Base-by-base conservation (phyloP, 768 basidiomycete species). In the Mycena indigotica region DNA sequence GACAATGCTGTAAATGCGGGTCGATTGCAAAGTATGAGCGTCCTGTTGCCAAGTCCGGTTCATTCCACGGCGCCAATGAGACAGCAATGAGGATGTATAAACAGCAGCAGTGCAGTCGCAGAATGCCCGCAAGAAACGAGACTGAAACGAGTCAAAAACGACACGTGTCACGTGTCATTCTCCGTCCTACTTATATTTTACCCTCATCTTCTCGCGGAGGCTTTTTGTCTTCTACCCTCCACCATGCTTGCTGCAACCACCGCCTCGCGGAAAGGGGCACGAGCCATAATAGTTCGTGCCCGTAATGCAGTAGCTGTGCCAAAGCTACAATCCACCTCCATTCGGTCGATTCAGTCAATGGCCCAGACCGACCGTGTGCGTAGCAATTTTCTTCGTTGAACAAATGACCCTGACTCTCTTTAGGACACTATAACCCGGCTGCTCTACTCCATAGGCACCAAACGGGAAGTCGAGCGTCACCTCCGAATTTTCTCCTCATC, bases 391-490 rank as follows among this genome's bases (percentile, higher is more conserved):
- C 19, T 6, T 57, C 32, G 23, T 15, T 50, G 29, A 60, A 38
- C 28, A 13, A 23, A 15, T 50, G 38, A 24, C 48, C 16, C 26
- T 52, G 8, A 54, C 28, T 23, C 13, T 19, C 28, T 39, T 32
- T 66, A 96, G 95, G 97, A 99, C 69, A 98, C 96, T 2, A 98
- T 99, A 66, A 95, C 93, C 52, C 89, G 97, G 45, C 80, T 99
- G 13, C 82, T 99, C 35, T 98, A 98, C 76, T 98, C 96, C 21
- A 89, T 99, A 62, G 97, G 96, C 51, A 92, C 93, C 28, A 95
- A 97, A 69, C 90, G 93, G 63, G 97, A 99, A 73, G 97, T 99
- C 64, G 95, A 98, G 69, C 89, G 97, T 60, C 95, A 99, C 78
- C 87, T 99, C 28, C 90, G 96, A 49, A 99, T 99, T 69, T 99